phyloP scores from a whole-genome alignment of 495 filamentous ascomycete species.

The Penicillium nucicola region DNA sequence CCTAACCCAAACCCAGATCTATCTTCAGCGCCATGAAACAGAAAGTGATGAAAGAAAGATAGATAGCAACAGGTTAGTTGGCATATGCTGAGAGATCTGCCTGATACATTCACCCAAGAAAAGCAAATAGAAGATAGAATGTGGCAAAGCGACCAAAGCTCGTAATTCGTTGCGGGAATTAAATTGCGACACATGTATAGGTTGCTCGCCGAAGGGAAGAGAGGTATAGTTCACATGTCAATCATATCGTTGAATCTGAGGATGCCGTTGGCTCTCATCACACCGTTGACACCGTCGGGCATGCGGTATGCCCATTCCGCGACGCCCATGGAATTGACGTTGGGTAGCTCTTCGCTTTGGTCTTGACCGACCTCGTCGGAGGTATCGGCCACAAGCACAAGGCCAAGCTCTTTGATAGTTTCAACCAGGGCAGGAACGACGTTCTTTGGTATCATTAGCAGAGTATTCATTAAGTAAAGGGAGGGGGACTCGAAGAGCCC shows the following conservation, averaged over 20 bases:
- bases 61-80: background rate
- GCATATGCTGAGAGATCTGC: background rate
- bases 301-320: constrained; percentile 47
- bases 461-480: background rate
- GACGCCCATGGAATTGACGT: constrained; percentile 40
- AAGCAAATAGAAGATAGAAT: constrained; percentile 3
- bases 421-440: constrained; percentile 89
- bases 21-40: constrained; percentile 14
- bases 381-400: constrained; percentile 89
- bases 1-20: constrained; percentile 6
- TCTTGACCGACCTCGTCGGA: constrained; percentile 48
- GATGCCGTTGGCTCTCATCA: constrained; percentile 80
- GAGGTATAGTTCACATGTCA: constrained; percentile 63
- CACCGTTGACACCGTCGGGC: constrained; percentile 75
- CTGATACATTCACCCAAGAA: background rate
- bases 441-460: constrained; percentile 54
- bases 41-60: constrained; percentile 1
- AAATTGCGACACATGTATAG: constrained; percentile 11
- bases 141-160: constrained; percentile 5
- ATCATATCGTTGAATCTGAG: constrained; percentile 91
- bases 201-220: background rate
- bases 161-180: constrained; percentile 18
- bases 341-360: constrained; percentile 44
- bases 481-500: too few species aligned
- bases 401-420: constrained; percentile 88